Percentiles rank a stretch among this genome's conserved stretches.
Conservation (phyloP, 2,329 filamentous ascomycete species). For the Aureobasidium mangrovei region DNA sequence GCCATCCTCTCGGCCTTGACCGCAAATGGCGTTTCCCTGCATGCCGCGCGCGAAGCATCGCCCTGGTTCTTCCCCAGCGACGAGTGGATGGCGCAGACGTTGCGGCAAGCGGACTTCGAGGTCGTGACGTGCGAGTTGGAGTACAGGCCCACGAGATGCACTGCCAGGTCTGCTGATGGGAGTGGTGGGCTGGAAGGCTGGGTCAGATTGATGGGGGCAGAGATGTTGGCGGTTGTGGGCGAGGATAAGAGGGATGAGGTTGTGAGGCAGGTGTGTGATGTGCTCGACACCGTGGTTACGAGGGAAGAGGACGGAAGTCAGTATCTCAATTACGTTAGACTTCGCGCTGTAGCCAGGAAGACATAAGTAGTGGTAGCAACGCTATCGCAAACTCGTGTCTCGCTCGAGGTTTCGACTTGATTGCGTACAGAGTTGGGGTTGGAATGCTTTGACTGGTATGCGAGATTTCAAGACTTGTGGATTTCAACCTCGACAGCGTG, state of each 20-base stretch:
- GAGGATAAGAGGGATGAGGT: constrained; percentile 43
- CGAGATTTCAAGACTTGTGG: no score
- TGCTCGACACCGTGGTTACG: constrained; percentile 47
- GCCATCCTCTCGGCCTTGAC: constrained; percentile 48
- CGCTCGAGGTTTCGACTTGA: no score
- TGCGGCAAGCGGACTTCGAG: constrained; percentile 34
- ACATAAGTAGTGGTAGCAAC: neutral
- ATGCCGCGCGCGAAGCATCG: constrained; percentile 41
- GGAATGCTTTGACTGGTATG: no score
- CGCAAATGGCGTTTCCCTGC: constrained; percentile 42
- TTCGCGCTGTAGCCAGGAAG: constrained; percentile 35
- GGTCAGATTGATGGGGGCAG: constrained; percentile 54
- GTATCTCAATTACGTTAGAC: constrained; percentile 41
- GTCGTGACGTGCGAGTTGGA: constrained; percentile 48
- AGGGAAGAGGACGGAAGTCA: constrained; percentile 49
- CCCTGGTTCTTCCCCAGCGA: constrained; percentile 69
- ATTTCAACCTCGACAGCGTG: no score
- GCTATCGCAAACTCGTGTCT: neutral
- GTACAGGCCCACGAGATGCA: constrained; percentile 53
- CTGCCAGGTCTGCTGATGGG: constrained; percentile 30
- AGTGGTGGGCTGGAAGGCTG: constrained; percentile 52
- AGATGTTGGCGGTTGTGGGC: constrained; percentile 48
- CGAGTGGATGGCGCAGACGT: constrained; percentile 41
- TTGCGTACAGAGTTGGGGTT: no score
- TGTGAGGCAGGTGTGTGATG: constrained; percentile 46